phyloP scores from a whole-genome alignment of 768 basidiomycete species.

The Kwoniella sp. region DNA sequence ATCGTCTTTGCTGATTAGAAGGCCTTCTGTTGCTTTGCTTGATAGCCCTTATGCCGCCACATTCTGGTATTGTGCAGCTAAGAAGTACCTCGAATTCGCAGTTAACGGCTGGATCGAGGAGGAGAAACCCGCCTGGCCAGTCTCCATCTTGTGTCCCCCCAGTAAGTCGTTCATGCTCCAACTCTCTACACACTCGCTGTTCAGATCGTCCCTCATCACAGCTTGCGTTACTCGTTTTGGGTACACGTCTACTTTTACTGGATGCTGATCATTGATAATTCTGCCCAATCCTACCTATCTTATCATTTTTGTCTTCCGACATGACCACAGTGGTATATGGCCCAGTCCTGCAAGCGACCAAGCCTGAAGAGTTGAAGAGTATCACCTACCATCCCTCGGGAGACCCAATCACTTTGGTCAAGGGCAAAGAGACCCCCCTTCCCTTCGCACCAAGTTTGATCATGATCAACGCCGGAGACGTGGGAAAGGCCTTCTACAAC shows the following conservation, averaged over 20 bases:
- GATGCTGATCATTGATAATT: too few species aligned
- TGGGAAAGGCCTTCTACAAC: conserved; percentile 30
- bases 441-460: neutral
- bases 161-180: conserved; percentile 23
- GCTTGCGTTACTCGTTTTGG: too few species aligned
- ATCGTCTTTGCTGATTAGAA: too few species aligned
- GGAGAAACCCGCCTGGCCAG: conserved; percentile 24
- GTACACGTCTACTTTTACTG: too few species aligned
- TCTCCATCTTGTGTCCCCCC: conserved; percentile 41
- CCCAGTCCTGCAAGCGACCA: neutral
- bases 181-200: too few species aligned
- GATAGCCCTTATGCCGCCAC: conserved; percentile 7
- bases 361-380: neutral
- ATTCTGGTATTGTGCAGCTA: conserved; percentile 46
- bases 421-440: conserved; percentile 4
- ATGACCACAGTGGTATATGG: conserved; percentile 18
- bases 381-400: neutral
- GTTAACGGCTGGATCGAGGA: conserved; percentile 30
- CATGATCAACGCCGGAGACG: conserved; percentile 11
- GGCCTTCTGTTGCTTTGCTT: too few species aligned
- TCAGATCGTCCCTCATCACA: too few species aligned
- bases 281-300: too few species aligned
- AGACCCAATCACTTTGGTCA: neutral
- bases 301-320: neutral
- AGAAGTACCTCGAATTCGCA: conserved; percentile 43